Percentiles rank a stretch among this genome's conserved stretches.
phyloP scores from a whole-genome alignment of 257 asterid genomes.

The Verbascum thapsus region DNA sequence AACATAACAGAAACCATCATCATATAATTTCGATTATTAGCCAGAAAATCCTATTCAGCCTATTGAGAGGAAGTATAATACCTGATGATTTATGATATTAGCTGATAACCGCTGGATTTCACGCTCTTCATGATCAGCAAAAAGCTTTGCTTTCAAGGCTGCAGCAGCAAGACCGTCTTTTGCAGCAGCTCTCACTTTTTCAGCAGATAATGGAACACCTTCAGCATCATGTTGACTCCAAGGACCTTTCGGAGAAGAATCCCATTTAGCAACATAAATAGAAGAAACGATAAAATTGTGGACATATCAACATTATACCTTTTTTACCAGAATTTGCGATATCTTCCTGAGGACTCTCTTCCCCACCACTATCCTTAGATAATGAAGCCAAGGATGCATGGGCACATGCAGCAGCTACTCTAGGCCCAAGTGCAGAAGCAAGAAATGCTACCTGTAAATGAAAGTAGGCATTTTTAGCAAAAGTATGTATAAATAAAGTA shows the following conservation, averaged over 20 bases:
- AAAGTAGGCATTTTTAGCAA: conserved; percentile 26
- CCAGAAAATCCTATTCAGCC: neutral
- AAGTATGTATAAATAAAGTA: neutral
- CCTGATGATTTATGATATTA: conserved; percentile 94
- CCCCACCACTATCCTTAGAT: conserved; percentile 56
- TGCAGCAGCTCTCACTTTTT: conserved; percentile 77
- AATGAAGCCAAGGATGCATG: conserved; percentile 80
- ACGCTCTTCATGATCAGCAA: conserved; percentile 99
- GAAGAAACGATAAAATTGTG: conserved; percentile 8
- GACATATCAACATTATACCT: conserved; percentile 36
- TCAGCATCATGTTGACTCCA: conserved; percentile 53
- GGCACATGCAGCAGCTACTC: conserved; percentile 99
- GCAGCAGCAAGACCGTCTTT: conserved; percentile 96
- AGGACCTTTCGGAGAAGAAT: conserved; percentile 50
- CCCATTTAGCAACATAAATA: conserved; percentile 12
- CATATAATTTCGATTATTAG: neutral
- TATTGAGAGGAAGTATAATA: conserved; percentile 29
- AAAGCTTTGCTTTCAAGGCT: conserved; percentile 87
- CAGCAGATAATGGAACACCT: conserved; percentile 57
- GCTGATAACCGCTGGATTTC: conserved; percentile 97
- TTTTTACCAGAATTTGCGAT: conserved; percentile 40
- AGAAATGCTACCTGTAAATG: conserved; percentile 81
- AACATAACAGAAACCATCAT: conserved; percentile 11
- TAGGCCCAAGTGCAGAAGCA: conserved; percentile 91
- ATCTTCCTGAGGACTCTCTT: conserved; percentile 52